These are phyloP conservation scores for Xylaria castorea DNA, from an alignment of 495 filamentous ascomycete genomes.

Conservation along the genomic window DNA sequence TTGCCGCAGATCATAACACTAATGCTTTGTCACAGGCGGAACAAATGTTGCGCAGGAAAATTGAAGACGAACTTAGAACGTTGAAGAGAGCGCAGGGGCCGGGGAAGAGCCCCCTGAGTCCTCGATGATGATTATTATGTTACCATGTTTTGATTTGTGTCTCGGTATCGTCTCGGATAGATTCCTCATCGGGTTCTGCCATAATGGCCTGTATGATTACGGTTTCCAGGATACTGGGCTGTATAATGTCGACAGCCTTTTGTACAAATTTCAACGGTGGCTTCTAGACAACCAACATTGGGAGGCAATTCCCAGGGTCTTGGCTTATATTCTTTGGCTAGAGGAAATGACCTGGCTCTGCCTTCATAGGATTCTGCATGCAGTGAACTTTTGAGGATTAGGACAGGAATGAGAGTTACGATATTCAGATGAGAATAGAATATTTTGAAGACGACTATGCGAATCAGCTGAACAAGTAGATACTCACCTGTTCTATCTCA, in stretches of 20 bases:
- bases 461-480: neutral
- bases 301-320: slow-evolving; percentile 27
- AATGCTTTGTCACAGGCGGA: slow-evolving; percentile 49
- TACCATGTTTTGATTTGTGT: slow-evolving; percentile 26
- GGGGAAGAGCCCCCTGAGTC: slow-evolving; percentile 46
- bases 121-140: slow-evolving; percentile 31
- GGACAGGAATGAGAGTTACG: slow-evolving; percentile 18
- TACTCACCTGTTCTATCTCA: neutral
- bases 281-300: slow-evolving; percentile 29
- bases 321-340: slow-evolving; percentile 36
- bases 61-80: slow-evolving; percentile 54
- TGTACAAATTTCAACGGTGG: slow-evolving; percentile 28
- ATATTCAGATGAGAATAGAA: neutral
- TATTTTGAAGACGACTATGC: neutral
- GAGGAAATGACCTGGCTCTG: slow-evolving; percentile 21
- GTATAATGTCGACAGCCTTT: slow-evolving; percentile 19
- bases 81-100: slow-evolving; percentile 45
- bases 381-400: slow-evolving; percentile 4
- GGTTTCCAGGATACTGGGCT: slow-evolving; percentile 24
- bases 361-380: slow-evolving; percentile 12
- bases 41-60: slow-evolving; percentile 51
- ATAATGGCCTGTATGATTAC: slow-evolving; percentile 22
- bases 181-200: slow-evolving; percentile 13
- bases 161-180: slow-evolving; percentile 31
- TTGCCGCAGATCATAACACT: slow-evolving; percentile 19